Evolutionary conservation across 495 filamentous ascomycete species (phyloP).

Genomic region (Clavariopsis aquatica): DNA sequence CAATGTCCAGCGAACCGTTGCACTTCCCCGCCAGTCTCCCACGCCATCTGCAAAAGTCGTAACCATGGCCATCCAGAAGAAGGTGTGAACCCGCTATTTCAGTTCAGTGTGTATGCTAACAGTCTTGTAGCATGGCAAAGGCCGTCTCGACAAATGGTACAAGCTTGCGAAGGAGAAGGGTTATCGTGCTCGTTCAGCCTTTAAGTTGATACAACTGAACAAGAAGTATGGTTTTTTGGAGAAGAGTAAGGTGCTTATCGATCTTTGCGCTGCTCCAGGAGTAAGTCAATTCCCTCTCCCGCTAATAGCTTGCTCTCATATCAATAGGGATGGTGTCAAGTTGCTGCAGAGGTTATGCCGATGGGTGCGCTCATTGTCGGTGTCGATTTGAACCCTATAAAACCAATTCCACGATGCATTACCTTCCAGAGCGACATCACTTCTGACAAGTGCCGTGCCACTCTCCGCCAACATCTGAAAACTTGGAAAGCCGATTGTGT

Average conservation of each 20-base stretch:
- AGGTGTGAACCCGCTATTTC: constrained; percentile 51
- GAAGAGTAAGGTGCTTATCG: constrained; percentile 90
- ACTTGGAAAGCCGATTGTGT: constrained; percentile 97
- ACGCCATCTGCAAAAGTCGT: neutral
- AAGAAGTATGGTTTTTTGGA: constrained; percentile 98
- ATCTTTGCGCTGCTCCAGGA: constrained; percentile 96
- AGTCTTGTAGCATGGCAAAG: constrained; percentile 76
- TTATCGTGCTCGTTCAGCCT: constrained; percentile 92
- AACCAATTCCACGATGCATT: constrained; percentile 88
- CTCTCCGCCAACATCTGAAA: constrained; percentile 85
- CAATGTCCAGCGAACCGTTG: neutral
- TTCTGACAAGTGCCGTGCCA: constrained; percentile 93
- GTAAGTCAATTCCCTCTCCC: constrained; percentile 53
- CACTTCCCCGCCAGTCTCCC: neutral
- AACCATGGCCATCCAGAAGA: constrained; percentile 95
- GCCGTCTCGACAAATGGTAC: constrained; percentile 95
- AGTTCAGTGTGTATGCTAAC: neutral
- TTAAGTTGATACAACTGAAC: constrained; percentile 98
- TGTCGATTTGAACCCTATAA: constrained; percentile 94
- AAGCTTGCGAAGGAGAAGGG: constrained; percentile 97
- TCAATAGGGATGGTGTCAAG: constrained; percentile 83
- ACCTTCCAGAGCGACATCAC: constrained; percentile 98
- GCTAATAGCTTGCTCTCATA: neutral
- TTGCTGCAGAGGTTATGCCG: constrained; percentile 94
- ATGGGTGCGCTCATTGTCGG: constrained; percentile 85